phyloP scores from a whole-genome alignment of 2,329 filamentous ascomycete genomes.

The Xylaria sp. region DNA sequence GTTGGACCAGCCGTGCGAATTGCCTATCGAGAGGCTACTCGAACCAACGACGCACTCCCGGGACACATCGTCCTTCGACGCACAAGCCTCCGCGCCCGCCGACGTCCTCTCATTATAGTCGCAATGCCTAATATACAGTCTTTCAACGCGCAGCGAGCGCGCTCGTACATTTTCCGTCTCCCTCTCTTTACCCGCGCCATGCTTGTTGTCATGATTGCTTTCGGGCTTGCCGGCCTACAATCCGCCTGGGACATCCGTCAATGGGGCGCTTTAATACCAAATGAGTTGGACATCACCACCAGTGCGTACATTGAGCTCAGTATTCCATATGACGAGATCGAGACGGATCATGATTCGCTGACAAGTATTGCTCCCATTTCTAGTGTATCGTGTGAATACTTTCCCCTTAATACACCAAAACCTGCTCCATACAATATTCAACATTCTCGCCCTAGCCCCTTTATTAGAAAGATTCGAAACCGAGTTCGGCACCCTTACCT shows the following conservation, averaged over 20 bases:
- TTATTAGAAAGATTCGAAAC: conserved; percentile 92
- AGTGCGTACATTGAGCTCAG: conserved; percentile 19
- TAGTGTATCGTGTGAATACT: conserved; percentile 93
- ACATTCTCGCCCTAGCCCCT: conserved; percentile 83
- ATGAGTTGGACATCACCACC: conserved; percentile 72
- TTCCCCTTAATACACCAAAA: conserved; percentile 88
- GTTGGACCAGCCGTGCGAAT: conserved; percentile 6
- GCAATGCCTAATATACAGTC: conserved; percentile 55
- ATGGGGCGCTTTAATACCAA: conserved; percentile 84
- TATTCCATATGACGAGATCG: neutral
- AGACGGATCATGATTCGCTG: conserved; percentile 2
- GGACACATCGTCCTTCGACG: neutral
- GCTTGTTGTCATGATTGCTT: conserved; percentile 71
- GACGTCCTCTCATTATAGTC: neutral
- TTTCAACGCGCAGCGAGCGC: conserved; percentile 78
- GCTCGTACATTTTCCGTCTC: conserved; percentile 85
- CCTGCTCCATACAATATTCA: conserved; percentile 83
- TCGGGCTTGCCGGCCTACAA: conserved; percentile 77
- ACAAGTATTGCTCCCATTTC: conserved; percentile 3
- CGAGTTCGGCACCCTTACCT: conserved; percentile 90
- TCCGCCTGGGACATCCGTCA: conserved; percentile 76
- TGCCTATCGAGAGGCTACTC: neutral
- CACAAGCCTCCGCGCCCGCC: neutral
- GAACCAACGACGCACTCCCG: neutral
- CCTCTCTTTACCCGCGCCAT: conserved; percentile 85